phyloP scores from a whole-genome alignment of 1,284 basidiomycete genomes.

The Sanghuangporus baumii region DNA sequence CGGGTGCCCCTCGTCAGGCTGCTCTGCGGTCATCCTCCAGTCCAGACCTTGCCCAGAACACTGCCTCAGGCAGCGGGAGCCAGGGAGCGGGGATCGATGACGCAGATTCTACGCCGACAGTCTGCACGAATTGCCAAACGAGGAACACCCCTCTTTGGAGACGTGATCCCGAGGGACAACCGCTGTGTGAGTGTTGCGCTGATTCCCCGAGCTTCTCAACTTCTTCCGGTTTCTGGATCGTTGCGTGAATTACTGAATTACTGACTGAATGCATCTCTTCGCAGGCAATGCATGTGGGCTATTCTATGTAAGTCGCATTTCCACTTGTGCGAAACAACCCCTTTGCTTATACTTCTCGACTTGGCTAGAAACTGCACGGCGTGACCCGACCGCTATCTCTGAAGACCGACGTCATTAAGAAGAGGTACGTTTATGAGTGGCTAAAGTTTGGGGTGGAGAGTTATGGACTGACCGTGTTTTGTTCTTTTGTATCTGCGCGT shows the following conservation, averaged over 20 bases:
- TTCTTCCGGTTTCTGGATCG: slow-evolving; percentile 11
- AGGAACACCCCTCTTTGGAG: slow-evolving; percentile 96
- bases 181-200: slow-evolving; percentile 62
- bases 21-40: slow-evolving; percentile 42
- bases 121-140: slow-evolving; percentile 93
- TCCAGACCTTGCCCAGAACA: slow-evolving; percentile 39
- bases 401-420: slow-evolving; percentile 98
- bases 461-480: slow-evolving; percentile 2
- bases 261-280: slow-evolving; percentile 12
- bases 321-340: slow-evolving; percentile 9
- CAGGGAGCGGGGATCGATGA: slow-evolving; percentile 51
- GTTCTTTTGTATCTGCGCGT: background rate
- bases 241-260: background rate
- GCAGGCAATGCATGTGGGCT: slow-evolving; percentile 82
- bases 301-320: slow-evolving; percentile 68
- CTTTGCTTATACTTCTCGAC: slow-evolving; percentile 7
- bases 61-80: slow-evolving; percentile 27
- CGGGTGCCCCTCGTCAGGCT: slow-evolving; percentile 6
- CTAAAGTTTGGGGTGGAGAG: slow-evolving; percentile 9
- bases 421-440: slow-evolving; percentile 55
- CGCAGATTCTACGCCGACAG: slow-evolving; percentile 64
- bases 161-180: slow-evolving; percentile 92
- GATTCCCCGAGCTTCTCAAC: slow-evolving; percentile 16
- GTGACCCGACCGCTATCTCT: slow-evolving; percentile 90
- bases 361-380: slow-evolving; percentile 82